Conservation (phyloP, 2,329 filamentous ascomycete genomes). For the Pseudogymnoascus sp. region DNA sequence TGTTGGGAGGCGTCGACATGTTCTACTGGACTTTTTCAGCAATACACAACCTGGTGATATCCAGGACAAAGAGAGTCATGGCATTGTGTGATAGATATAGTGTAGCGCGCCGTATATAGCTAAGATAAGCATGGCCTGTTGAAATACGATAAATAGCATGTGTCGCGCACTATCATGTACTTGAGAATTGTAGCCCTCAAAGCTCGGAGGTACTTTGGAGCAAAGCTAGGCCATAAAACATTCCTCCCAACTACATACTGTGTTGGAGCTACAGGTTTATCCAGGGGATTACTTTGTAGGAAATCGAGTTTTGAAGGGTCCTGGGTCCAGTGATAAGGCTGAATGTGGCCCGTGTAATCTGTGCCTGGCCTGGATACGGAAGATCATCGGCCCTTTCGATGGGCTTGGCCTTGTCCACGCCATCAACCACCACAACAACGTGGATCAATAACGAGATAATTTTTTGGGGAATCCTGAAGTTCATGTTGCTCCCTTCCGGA, state of each 20-base stretch:
- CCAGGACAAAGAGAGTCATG: background rate
- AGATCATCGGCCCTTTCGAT: conserved; percentile 2
- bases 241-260: background rate
- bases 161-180: background rate
- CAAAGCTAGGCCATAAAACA: background rate
- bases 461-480: background rate
- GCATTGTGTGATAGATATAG: background rate
- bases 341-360: background rate
- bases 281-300: background rate
- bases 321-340: background rate
- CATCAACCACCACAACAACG: background rate
- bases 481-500: background rate
- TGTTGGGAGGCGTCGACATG: background rate
- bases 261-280: background rate
- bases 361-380: background rate
- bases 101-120: background rate
- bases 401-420: background rate
- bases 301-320: background rate
- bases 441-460: background rate
- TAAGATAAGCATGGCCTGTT: background rate
- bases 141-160: background rate
- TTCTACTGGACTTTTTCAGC: background rate
- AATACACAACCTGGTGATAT: background rate
- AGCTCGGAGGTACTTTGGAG: background rate
- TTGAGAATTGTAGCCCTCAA: background rate